Base-by-base conservation (phyloP, 768 basidiomycete species). In the Lactifluus hygrophoroides region DNA sequence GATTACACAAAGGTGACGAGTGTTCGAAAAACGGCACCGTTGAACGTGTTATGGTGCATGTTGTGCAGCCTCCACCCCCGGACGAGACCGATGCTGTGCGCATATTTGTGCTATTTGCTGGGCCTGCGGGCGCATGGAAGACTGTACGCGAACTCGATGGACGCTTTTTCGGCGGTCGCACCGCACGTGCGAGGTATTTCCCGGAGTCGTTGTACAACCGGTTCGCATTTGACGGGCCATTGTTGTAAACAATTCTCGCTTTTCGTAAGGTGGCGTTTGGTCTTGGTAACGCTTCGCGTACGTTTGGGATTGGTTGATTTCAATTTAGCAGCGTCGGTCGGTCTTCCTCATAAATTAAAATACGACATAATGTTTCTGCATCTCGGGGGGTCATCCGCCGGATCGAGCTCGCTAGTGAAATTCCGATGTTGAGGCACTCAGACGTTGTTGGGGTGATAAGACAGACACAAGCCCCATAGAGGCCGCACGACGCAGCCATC, bases 91-190 rank as follows among this genome's bases (percentile, higher is more conserved):
- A 92, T n/a, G 84, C 86, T 1, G 87, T 96, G 4, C 85, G 94
- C 51, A 86, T 97, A 54, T 98, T 96, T 68, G 87, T 97, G 16
- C 74, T 89, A 52, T 98, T 95, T 66, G 84, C 85, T 0, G 95
- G 94, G 1, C 90, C 90, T 5, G 94, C 81, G 0, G 95, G 92
- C 11, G 95, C 94, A 6, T 98, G 94, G 94, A 91, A 92, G 71
- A 94, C 92, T 0, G 90, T 94, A 2, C 82, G 92, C 48, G 93
- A 95, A 69, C 77, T 97, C 52, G 92, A 98, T 66, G 95, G 93
- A 21, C 78, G 94, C 28, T 95, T 81, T 69, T 98, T 97, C 67
- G 94, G 89, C 13, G 95, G 95, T 10, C 78, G 86, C 63, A 79
- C 80, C 16, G 89, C 95, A 30, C 77, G 86, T 44, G 92, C 92